Percentiles rank a stretch among this genome's conserved stretches.
phyloP scores from a whole-genome alignment of 108 stramenopile genomes.

The Nitzschia sp. region DNA sequence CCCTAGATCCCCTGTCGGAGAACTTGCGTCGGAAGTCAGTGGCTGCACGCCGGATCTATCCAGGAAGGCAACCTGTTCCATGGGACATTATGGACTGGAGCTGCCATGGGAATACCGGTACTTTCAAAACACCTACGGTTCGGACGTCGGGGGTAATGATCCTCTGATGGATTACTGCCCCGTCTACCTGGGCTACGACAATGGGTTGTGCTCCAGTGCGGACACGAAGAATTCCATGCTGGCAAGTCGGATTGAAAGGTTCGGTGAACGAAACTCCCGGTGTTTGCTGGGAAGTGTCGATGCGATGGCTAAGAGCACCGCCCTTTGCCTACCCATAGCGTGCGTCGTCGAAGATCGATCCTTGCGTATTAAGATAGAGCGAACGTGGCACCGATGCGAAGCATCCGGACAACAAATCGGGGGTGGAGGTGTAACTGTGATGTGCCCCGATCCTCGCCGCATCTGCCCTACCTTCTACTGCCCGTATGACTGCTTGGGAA shows the following conservation, averaged over 20 bases:
- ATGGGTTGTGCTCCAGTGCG: slow-evolving; percentile 57
- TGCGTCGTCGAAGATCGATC: slow-evolving; percentile 78
- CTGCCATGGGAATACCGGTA: slow-evolving; percentile 77
- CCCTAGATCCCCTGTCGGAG: slow-evolving; percentile 3
- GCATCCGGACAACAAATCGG: slow-evolving; percentile 59
- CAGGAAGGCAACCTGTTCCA: slow-evolving; percentile 78
- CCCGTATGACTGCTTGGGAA: slow-evolving; percentile 72
- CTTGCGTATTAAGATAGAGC: slow-evolving; percentile 66
- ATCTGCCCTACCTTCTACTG: slow-evolving; percentile 85
- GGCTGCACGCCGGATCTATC: slow-evolving; percentile 78
- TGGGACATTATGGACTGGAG: slow-evolving; percentile 60
- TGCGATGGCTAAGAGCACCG: slow-evolving; percentile 31
- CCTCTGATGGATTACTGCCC: slow-evolving; percentile 81
- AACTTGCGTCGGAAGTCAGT: slow-evolving; percentile 47
- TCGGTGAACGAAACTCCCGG: slow-evolving; percentile 70
- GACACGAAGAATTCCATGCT: slow-evolving; percentile 37
- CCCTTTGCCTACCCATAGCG: slow-evolving; percentile 77
- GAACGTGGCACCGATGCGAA: slow-evolving; percentile 63
- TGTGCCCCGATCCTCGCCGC: slow-evolving; percentile 71
- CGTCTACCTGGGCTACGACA: slow-evolving; percentile 65
- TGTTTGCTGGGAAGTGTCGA: slow-evolving; percentile 62
- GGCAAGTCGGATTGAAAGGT: slow-evolving; percentile 56
- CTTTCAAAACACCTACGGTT: slow-evolving; percentile 52
- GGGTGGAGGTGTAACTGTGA: slow-evolving; percentile 42
- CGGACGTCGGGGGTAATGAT: slow-evolving; percentile 69